Evolutionary conservation across 164 flowering plant species (phyloP).

Genomic region (Berberis thunbergii): DNA sequence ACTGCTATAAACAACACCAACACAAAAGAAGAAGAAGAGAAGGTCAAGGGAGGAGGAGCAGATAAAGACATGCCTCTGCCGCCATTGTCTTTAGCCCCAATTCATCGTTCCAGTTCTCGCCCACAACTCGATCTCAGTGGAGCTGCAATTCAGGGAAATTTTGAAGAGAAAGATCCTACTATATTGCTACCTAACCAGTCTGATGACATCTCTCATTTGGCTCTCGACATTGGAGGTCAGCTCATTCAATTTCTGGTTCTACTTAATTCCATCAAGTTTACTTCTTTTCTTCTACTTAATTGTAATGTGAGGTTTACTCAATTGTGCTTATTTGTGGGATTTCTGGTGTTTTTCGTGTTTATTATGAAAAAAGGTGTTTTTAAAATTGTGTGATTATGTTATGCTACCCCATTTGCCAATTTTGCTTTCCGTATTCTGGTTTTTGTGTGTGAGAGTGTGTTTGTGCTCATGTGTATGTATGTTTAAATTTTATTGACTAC

Average conservation of each 20-base stretch:
- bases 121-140: conserved; percentile 88
- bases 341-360: too few species aligned
- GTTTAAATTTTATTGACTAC: too few species aligned
- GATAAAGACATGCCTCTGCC: conserved; percentile 40
- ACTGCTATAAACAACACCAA: background rate
- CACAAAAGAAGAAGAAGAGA: background rate
- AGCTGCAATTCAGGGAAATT: conserved; percentile 87
- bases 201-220: conserved; percentile 87
- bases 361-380: too few species aligned
- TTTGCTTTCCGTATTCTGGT: too few species aligned
- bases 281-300: background rate
- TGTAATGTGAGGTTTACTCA: background rate
- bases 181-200: conserved; percentile 92
- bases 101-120: conserved; percentile 67
- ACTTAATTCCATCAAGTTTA: background rate
- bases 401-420: too few species aligned
- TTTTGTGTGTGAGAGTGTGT: too few species aligned
- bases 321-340: too few species aligned
- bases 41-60: conserved; percentile 7
- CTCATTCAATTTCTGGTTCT: background rate
- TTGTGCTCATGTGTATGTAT: too few species aligned
- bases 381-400: too few species aligned
- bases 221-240: conserved; percentile 90
- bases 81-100: conserved; percentile 24
- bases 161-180: conserved; percentile 78